Evolutionary conservation across 2,329 filamentous ascomycete species (phyloP), one percentile per base, ranked within the genome.

Genomic region (Tolypocladium pustulatum): DNA sequence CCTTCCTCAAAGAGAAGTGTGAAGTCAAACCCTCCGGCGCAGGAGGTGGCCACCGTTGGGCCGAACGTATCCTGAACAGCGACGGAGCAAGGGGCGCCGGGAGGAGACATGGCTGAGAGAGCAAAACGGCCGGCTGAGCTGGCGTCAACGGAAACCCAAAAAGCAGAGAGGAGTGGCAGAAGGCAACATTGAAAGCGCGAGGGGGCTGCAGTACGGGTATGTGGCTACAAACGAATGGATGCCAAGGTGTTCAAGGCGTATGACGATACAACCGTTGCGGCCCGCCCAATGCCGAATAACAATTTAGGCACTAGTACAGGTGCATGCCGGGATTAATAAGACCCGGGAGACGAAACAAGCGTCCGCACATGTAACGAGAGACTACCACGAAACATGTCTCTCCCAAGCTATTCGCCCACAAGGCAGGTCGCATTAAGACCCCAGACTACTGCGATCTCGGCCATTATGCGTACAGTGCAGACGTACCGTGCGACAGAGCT

Each of bases 11-110:
- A 69, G 3, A 69, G 59, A 12, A 69, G 60, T 8, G 67, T 68
- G 53, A 69, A 68, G 59, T 69, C 67, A 60, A 66, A 68, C 51
- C 66, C 66, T n/a, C 56, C 61, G n/a, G 63, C 62, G 55, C 66
- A 69, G 38, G 54, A 53, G 13, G 22, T 34, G 38, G 56, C 59
- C 40, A 65, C 62, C 4, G 54, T 53, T 5, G 65, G 65, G 15
- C 65, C 65, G 53, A 65, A 65, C 17, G 32, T 40, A 25, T 63
- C 54, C 40, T 62, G 51, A 30, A 60, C 57, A 17, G 56, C 56
- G 17, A 62, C 59, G 34, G 60, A 60, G 43, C 60, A 63, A 25
- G 57, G 54, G 9, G 55, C 40, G 17, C 20, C 7, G 15, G 20
- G 51, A 43, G 22, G 36, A 54, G 58, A 30, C 40, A 61, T 54